phyloP scores from a whole-genome alignment of 1,284 basidiomycete species.

The Cerrena zonata region DNA sequence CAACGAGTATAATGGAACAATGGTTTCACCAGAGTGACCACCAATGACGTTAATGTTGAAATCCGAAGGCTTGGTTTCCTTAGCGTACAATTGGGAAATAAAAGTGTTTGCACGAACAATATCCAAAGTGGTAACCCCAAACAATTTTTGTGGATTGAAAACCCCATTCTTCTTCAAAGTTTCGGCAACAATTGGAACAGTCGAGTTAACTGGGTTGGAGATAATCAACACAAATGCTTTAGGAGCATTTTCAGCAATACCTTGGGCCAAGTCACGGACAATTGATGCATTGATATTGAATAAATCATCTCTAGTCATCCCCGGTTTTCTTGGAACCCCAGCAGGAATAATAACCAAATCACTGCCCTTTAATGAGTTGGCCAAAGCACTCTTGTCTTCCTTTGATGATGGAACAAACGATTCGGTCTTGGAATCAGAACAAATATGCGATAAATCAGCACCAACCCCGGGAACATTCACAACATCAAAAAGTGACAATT shows the following conservation, averaged over 20 bases:
- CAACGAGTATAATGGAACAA: slow-evolving; percentile 93
- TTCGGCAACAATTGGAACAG: slow-evolving; percentile 93
- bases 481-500: too few species aligned
- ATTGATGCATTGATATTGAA: too few species aligned
- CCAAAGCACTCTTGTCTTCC: too few species aligned
- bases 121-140: slow-evolving; percentile 95
- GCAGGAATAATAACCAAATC: slow-evolving; percentile 96
- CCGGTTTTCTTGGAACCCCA: slow-evolving; percentile 93
- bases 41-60: slow-evolving; percentile 84
- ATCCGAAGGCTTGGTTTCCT: slow-evolving; percentile 61
- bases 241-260: slow-evolving; percentile 81
- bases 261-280: slow-evolving; percentile 89
- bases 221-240: slow-evolving; percentile 92
- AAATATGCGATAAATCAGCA: too few species aligned
- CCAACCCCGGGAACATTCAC: too few species aligned
- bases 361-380: slow-evolving; percentile 78
- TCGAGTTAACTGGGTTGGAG: slow-evolving; percentile 93
- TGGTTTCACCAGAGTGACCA: slow-evolving; percentile 94
- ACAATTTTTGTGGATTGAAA: slow-evolving; percentile 77
- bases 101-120: slow-evolving; percentile 94
- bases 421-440: too few species aligned
- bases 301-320: too few species aligned
- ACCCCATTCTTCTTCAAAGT: slow-evolving; percentile 90
- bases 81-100: slow-evolving; percentile 69
- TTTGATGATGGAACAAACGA: too few species aligned